Evolutionary conservation across 441 rosid species (phyloP).

Genomic region (Populus hybrid): DNA sequence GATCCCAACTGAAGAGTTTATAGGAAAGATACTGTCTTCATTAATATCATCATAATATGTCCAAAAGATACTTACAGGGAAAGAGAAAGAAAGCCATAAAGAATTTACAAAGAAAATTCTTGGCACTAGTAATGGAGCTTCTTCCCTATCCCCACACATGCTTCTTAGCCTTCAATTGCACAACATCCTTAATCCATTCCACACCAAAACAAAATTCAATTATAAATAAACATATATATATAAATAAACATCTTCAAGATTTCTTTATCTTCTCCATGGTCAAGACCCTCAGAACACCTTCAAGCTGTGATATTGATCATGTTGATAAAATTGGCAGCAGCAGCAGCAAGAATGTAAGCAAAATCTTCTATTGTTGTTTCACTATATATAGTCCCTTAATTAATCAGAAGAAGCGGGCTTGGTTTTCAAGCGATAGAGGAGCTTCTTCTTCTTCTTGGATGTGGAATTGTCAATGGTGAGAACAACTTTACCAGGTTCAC

Average conservation of each 20-base stretch:
- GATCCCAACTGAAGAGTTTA: background rate
- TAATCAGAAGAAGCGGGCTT: constrained; percentile 39
- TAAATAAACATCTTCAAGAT: background rate
- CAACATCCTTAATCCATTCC: background rate
- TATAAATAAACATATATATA: background rate
- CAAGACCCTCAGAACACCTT: background rate
- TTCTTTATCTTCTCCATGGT: background rate
- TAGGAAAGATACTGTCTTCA: background rate
- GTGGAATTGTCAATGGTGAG: constrained; percentile 74
- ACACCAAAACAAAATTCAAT: background rate
- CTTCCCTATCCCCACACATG: background rate
- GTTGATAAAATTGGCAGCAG: background rate
- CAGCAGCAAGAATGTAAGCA: background rate
- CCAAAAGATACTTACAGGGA: constrained; percentile 6
- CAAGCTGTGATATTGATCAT: background rate
- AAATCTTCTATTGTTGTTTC: background rate
- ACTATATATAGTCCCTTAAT: background rate
- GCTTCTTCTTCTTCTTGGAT: constrained; percentile 87
- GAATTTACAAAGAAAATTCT: background rate
- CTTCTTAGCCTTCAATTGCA: background rate
- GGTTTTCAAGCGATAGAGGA: constrained; percentile 75
- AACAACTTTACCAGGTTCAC: constrained; percentile 74
- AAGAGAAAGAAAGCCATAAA: background rate
- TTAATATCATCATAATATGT: background rate
- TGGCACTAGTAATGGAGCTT: background rate